Evolutionary conservation across 768 basidiomycete species (phyloP), one percentile per base, ranked within the genome.

Genomic region (Leucocoprinus birnbaumii): DNA sequence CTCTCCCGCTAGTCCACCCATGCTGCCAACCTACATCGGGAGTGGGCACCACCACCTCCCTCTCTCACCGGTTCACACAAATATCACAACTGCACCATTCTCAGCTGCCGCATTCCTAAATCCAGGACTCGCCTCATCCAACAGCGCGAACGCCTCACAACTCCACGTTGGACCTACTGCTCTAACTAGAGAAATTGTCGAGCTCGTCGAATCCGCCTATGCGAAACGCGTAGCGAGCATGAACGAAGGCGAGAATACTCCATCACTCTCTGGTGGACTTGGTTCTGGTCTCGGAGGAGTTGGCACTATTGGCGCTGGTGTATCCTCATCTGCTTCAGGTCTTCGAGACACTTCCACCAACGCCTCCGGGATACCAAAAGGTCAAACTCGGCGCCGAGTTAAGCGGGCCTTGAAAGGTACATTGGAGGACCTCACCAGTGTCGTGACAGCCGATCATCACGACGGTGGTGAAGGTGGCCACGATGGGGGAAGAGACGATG

Each of bases 401-500:
- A 80, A 85, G 45, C 79, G 83, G 14, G 83, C 79, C 40, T 72
- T 89, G 37, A 74, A 84, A 58, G 80, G 74, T 56, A 86, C 82
- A 61, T 65, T 88, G 19, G 86, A 83, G 48, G 80, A 80, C 59
- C 65, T 80, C 27, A 71, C 76, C 4, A 73, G 60, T 25, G 54
- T 40, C 6, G 54, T 55, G 26, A 25, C 53, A 26, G 48, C 47
- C 53, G 41, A 53, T 14, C 26, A 44, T 37, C 46, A 51, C 35
- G 56, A 54, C 27, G 50, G 63, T 22, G 65, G 66, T 26, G 68
- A 65, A 13, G 38, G 6, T 1, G 67, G 65, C 3, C n/a, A n/a
- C n/a, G 68, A 58, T 40, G 68, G 68, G 38, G 69, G 68, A 16
- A 63, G 64, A 14, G 68, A 63, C 10, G 69, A 67, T 35, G 59